phyloP scores from a whole-genome alignment of 2,329 filamentous ascomycete species.

The Alternaria gansuensis region DNA sequence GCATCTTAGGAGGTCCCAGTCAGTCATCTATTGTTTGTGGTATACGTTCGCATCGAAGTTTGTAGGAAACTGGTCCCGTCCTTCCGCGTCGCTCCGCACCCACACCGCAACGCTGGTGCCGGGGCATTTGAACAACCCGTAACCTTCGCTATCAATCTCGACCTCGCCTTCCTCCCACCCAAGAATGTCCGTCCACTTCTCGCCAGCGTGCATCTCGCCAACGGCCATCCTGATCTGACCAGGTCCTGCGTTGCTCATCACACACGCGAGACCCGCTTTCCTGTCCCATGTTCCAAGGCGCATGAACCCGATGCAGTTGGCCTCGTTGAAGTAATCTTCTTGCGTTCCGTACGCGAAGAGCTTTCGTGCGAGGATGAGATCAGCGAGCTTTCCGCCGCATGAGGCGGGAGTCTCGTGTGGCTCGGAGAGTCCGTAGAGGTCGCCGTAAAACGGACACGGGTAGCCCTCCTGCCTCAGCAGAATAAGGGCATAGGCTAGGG shows the following conservation, averaged over 20 bases:
- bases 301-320: constrained; percentile 70
- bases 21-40: constrained; percentile 29
- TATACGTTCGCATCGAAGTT: constrained; percentile 51
- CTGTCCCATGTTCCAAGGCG: constrained; percentile 61
- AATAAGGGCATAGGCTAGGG: constrained; percentile 75
- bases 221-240: constrained; percentile 69
- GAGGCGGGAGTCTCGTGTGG: constrained; percentile 62
- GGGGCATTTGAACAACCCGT: constrained; percentile 62
- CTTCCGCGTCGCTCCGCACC: constrained; percentile 65
- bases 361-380: constrained; percentile 68
- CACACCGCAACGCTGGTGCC: constrained; percentile 67
- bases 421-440: constrained; percentile 71
- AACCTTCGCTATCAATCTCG: constrained; percentile 67
- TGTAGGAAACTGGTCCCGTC: constrained; percentile 50
- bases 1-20: neutral
- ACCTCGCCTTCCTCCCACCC: constrained; percentile 65
- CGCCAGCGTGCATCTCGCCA: constrained; percentile 65
- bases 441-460: constrained; percentile 75
- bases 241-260: constrained; percentile 59
- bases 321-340: constrained; percentile 68
- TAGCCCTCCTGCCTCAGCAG: constrained; percentile 70
- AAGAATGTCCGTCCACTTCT: constrained; percentile 71
- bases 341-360: constrained; percentile 73
- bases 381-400: constrained; percentile 64
- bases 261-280: constrained; percentile 59